Evolutionary conservation across 2,329 filamentous ascomycete genomes (phyloP), one percentile per base, ranked within the genome.

Genomic region (Stachybotrys chlorohalonatus): DNA sequence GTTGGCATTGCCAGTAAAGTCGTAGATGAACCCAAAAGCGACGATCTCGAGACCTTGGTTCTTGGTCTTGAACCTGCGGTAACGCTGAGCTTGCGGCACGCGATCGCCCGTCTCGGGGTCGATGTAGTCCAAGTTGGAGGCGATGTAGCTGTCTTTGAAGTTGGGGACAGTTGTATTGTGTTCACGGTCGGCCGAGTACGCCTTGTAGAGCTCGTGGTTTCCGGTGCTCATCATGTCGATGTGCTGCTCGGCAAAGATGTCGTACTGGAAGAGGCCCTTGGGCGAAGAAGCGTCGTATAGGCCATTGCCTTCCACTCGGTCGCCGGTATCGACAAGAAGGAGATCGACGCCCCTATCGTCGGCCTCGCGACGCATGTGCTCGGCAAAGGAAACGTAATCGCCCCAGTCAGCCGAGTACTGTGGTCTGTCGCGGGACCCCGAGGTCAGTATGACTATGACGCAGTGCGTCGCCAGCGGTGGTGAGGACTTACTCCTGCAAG

Each of bases 391-490:
- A 63, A 97, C 81, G 71, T 97, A 99, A 73, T 99, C 94, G 56
- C 94, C 94, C 91, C 94, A 97, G 70, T 99, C 94, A 50, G 90
- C 93, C 7, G 90, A 92, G 71, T 95, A 99, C 57, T 94, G 93
- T 3, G 90, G 80, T 73, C 87, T 90, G 58, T 42, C 36, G 31
- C 47, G 3, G 50, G 55, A 30, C 24, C 24, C 24, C 24, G 24
- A 15, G 11, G 50, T 61, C 47, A 64, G 60, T n/a, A 39, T 7
- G 1, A 16, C n/a, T n/a, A 15, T 31, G 11, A 5, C 30, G 1
- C 0, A 11, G 31, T 42, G n/a, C 36, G 8, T 13, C 6, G 36
- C 6, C 1, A 8, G 1, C n/a, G 24, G 13, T 17, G 16, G 2
- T 15, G 30, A 30, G 11, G 16, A 65, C 80, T 65, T 75, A 90